Percentiles rank a stretch among this genome's conserved stretches.
These are phyloP conservation scores for Leccinum incarnatum DNA, from an alignment of 768 basidiomycete species.

Conservation along the genomic window DNA sequence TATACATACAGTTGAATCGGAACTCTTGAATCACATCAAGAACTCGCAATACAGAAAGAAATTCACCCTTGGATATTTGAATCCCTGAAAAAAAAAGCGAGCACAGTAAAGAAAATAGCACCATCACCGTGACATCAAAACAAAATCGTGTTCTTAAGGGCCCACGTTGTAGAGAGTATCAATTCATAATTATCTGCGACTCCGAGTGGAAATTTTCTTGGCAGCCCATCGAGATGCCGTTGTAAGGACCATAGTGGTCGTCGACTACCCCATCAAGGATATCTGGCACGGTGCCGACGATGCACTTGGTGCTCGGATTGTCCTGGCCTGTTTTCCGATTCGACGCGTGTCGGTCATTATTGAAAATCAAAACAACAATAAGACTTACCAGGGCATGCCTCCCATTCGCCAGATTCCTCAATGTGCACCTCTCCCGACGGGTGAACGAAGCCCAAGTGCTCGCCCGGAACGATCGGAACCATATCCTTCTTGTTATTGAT, in stretches of 20 bases:
- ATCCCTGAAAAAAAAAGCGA: no score
- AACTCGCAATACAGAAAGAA: no score
- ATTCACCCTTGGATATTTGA: no score
- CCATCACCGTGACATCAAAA: no score
- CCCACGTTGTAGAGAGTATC: no score
- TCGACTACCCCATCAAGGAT: conserved; percentile 40
- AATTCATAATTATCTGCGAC: no score
- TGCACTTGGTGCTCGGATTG: conserved; percentile 42
- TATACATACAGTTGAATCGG: no score
- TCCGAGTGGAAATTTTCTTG: background rate
- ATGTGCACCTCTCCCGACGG: conserved; percentile 25
- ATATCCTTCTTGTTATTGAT: conserved; percentile 51
- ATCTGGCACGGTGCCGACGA: conserved; percentile 29
- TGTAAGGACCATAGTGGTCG: conserved; percentile 47
- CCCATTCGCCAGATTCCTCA: conserved; percentile 47
- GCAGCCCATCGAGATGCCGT: conserved; percentile 30
- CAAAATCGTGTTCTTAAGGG: no score
- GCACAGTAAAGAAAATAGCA: no score
- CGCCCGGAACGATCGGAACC: conserved; percentile 35
- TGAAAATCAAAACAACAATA: background rate
- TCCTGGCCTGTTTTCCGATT: conserved; percentile 48
- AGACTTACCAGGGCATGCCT: conserved; percentile 46
- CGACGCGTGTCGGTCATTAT: background rate
- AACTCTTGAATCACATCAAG: no score
- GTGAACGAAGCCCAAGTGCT: conserved; percentile 40